Evolutionary conservation across 106 monocot species (phyloP).

Genomic region (Dendrobium officinale): DNA sequence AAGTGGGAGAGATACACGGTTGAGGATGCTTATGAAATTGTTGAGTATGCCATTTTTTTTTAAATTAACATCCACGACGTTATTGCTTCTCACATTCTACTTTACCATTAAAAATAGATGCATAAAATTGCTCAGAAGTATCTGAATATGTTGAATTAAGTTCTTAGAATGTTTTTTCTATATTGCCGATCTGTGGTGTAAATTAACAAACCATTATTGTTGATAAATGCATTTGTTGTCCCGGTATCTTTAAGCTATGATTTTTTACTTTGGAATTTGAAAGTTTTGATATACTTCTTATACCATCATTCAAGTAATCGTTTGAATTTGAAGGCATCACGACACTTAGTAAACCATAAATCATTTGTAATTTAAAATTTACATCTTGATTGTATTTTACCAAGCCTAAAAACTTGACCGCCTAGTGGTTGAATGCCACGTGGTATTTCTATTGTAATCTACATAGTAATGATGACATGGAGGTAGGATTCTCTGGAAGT

Average conservation of each 20-base stretch:
- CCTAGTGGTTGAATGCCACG: no score
- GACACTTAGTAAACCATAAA: neutral
- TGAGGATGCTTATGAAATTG: slow-evolving; percentile 89
- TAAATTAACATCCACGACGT: neutral
- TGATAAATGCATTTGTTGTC: neutral
- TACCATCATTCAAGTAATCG: neutral
- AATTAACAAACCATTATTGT: neutral
- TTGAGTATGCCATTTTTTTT: slow-evolving; percentile 57
- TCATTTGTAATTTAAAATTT: neutral
- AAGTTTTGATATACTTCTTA: neutral
- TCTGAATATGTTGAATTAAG: neutral
- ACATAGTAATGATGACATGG: no score
- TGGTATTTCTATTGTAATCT: no score
- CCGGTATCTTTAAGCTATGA: neutral
- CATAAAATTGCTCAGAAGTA: neutral
- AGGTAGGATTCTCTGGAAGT: no score
- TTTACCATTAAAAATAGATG: neutral
- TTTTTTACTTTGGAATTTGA: neutral
- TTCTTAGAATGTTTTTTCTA: neutral
- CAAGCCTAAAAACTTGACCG: no score
- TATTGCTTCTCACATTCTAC: neutral
- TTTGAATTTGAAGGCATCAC: neutral
- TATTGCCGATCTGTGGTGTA: neutral
- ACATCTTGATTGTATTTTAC: neutral
- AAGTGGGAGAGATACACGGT: slow-evolving; percentile 88